Evolutionary conservation across 2,329 filamentous ascomycete species (phyloP), one percentile per base, ranked within the genome.

Genomic region (Biscogniauxia mediterranea): DNA sequence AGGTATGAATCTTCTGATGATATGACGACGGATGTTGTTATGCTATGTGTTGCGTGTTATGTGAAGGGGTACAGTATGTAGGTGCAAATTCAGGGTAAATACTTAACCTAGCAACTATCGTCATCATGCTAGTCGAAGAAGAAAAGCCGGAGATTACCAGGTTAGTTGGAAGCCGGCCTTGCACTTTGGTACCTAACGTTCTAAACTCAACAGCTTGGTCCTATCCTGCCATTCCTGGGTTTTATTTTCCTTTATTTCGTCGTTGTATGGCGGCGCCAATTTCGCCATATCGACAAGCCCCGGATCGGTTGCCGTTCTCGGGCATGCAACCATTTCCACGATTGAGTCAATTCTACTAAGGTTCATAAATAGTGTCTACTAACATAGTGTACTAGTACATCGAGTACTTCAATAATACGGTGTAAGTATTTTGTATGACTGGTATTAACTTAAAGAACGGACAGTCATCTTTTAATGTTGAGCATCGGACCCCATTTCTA

Each of bases 231-330:
- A 59, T 65, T 59, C 20, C 25, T 23, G 5, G 23, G 52, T 53
- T 28, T 53, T 25, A 26, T 25, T 25, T 23, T 23, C 23, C 5
- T 23, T 23, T 32, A 4, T 32, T 13, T 32, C n/a, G n/a, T 32
- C 11, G 2, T 54, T 26, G 3, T 23, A 65, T 59, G 61, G 50
- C 23, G 17, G 26, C 42, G 51, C 17, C 25, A 52, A 56, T 59
- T 65, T 61, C 62, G 56, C 57, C 58, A 61, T 65, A 58, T 38
- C 17, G 51, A 52, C 54, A 49, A 52, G 20, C 54, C 28, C 25
- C 26, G 46, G 51, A 20, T 53, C 61, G 64, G 59, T 65, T 70
- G 61, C 66, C 63, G 13, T 61, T 69, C 64, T 65, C 57, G 66
- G 65, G 66, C 46, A 51, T 54, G 58, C 11, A n/a, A 9, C 38